phyloP scores from a whole-genome alignment of 345 rosid species.

The Syzygium aqueum region DNA sequence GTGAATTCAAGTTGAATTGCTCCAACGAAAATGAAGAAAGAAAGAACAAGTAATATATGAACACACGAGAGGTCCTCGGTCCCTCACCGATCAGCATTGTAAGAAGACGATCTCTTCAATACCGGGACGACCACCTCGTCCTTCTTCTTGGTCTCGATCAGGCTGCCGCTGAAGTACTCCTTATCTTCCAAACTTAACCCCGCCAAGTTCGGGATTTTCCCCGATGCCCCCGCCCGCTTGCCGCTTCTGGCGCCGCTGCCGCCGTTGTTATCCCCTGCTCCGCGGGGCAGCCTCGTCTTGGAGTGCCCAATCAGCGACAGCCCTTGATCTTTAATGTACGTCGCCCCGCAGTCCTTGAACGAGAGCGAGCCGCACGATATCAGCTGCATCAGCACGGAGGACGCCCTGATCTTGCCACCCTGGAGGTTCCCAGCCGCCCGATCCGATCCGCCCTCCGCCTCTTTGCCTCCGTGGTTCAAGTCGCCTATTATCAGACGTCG shows the following conservation, averaged over 20 bases:
- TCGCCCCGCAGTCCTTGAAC: conserved; percentile 63
- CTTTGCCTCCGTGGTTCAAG: conserved; percentile 5
- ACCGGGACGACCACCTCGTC: conserved; percentile 15
- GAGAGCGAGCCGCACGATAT: conserved; percentile 87
- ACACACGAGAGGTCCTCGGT: not conserved
- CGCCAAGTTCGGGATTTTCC: conserved; percentile 21
- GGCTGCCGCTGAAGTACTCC: conserved; percentile 91
- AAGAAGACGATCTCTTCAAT: conserved; percentile 76
- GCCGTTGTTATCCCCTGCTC: conserved; percentile 19
- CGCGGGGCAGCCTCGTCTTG: conserved; percentile 41
- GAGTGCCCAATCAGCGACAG: conserved; percentile 38
- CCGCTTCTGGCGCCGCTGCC: not conserved
- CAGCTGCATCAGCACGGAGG: conserved; percentile 87
- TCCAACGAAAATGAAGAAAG: not conserved
- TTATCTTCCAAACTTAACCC: conserved; percentile 72
- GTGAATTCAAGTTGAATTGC: not conserved
- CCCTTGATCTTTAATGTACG: conserved; percentile 52
- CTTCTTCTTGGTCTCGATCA: conserved; percentile 68
- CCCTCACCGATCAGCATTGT: conserved; percentile 66
- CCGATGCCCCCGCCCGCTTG: conserved; percentile 18
- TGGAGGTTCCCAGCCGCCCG: conserved; percentile 38
- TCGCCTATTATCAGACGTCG: conserved; percentile 44
- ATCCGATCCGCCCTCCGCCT: conserved; percentile 12
- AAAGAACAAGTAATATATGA: not conserved
- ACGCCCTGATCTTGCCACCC: conserved; percentile 62